Percentiles rank a stretch among this genome's conserved stretches.
Conservation (phyloP, 306 rosid genomes). For the Trifolium subterraneum region DNA sequence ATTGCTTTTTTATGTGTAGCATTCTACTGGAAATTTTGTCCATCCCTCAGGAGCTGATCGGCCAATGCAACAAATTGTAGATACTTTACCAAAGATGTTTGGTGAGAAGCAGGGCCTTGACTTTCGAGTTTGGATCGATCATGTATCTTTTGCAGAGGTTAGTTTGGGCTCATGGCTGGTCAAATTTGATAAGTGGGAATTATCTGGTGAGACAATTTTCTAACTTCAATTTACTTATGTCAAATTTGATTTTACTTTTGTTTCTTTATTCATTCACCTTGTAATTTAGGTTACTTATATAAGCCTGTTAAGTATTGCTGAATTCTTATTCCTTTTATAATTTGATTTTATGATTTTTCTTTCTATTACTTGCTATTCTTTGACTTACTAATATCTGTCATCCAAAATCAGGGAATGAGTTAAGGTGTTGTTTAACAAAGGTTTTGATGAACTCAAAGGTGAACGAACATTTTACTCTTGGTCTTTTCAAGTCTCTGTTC, state of each 20-base stretch:
- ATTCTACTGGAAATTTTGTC: conserved; percentile 49
- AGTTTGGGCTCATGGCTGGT: conserved; percentile 70
- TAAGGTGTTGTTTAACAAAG: conserved; percentile 60
- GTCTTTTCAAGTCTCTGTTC: conserved; percentile 6
- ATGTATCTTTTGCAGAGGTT: conserved; percentile 55
- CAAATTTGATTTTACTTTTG: too few relatives aligned
- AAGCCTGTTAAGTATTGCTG: not conserved
- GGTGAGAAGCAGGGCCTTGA: conserved; percentile 53
- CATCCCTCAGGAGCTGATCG: conserved; percentile 68
- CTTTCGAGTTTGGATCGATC: conserved; percentile 71
- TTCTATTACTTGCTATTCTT: conserved; percentile 18
- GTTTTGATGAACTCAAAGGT: conserved; percentile 70
- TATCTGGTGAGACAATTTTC: conserved; percentile 54
- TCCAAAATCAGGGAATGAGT: conserved; percentile 52
- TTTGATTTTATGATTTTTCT: not conserved
- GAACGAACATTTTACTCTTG: not conserved
- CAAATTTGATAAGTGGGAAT: conserved; percentile 79
- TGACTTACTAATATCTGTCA: not conserved
- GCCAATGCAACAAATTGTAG: conserved; percentile 42
- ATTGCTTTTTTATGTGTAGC: conserved; percentile 43
- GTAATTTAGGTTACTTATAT: not conserved
- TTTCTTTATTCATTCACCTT: conserved; percentile 10
- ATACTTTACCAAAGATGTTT: conserved; percentile 36
- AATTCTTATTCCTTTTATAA: not conserved
- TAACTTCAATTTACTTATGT: conserved; percentile 6